A percentile compares a stretch with the other conserved stretches of the same genome.
Evolutionary conservation across 139 green algal species (phyloP).

Genomic region (Micromonas pusilla): DNA sequence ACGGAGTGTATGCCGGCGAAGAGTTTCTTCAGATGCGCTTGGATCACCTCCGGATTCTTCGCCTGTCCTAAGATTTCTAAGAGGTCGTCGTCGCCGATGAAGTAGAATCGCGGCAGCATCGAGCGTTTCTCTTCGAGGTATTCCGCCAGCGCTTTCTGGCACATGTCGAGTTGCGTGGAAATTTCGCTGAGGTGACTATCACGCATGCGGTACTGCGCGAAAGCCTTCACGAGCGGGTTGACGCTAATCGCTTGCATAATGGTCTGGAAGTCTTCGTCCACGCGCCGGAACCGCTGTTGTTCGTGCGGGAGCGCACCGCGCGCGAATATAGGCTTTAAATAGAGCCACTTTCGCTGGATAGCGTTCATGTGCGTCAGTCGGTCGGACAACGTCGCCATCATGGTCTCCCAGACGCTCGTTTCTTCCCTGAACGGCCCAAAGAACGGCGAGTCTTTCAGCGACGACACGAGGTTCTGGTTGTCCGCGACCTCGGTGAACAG

Average conservation of each 20-base stretch:
- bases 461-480: slow-evolving; percentile 64
- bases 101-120: slow-evolving; percentile 72
- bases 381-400: slow-evolving; percentile 54
- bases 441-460: slow-evolving; percentile 57
- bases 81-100: slow-evolving; percentile 80
- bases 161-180: slow-evolving; percentile 66
- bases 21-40: slow-evolving; percentile 78
- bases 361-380: slow-evolving; percentile 43
- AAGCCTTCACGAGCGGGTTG: slow-evolving; percentile 38
- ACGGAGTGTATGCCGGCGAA: slow-evolving; percentile 75
- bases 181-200: slow-evolving; percentile 39
- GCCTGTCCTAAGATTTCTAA: slow-evolving; percentile 75
- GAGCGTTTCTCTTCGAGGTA: slow-evolving; percentile 71
- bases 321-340: slow-evolving; percentile 76
- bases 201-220: slow-evolving; percentile 35
- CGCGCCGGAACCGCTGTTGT: slow-evolving; percentile 58
- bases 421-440: slow-evolving; percentile 51
- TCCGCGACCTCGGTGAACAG: slow-evolving; percentile 68
- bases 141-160: slow-evolving; percentile 64
- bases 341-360: slow-evolving; percentile 71
- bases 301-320: slow-evolving; percentile 64
- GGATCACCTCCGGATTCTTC: slow-evolving; percentile 63
- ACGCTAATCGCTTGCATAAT: slow-evolving; percentile 45
- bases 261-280: slow-evolving; percentile 66
- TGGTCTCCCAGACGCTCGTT: slow-evolving; percentile 50